Evolutionary conservation across 148 eudicot genomes (phyloP), one percentile per base, ranked within the genome.

Genomic region (Rhododendron molle): DNA sequence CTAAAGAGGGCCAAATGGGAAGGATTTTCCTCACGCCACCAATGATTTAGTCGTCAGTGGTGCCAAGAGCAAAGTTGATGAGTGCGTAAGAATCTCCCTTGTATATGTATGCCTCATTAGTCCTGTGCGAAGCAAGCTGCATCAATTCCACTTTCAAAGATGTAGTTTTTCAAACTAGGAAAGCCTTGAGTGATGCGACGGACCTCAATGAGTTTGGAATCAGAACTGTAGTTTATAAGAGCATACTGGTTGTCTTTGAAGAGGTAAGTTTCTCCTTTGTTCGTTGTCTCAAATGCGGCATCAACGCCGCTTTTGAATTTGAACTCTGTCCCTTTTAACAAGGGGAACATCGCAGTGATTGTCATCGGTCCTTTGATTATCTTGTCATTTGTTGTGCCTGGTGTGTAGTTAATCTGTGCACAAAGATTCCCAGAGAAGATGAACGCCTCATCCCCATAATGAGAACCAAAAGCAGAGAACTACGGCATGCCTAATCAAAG

Each of bases 321-420:
- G 16, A 80, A 80, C 82, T 28, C 36, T 14, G 82, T 80, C 34
- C 60, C 60, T 49, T 80, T 49, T 62, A 80, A 80, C 23, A 80
- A 26, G 82, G 82, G 38, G n/a, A 80, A 80, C 82, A 80, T 80
- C 38, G 82, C 62, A 80, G 23, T 49, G 20, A 80, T 80, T 21
- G 82, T 46, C 82, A 80, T 80, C 9, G 82, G 82, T 38, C 82
- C 82, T 80, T 47, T 26, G 82, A 80, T 26, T 80, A 80, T 80
- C 34, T 79, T 79, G 30, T 28, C 82, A 14, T 49, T 79, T 79
- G 34, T 47, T 30, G 82, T 47, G 58, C 69, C 13, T 23, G 69
- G 28, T 62, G 69, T 30, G 28, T 62, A 62, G 28, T 62, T 62
- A 62, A 62, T 62, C 69, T 20, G 69, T 23, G 69, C 69, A 62